Base-by-base conservation (phyloP, 495 filamentous ascomycete species). In the Aspergillus indologenus region DNA sequence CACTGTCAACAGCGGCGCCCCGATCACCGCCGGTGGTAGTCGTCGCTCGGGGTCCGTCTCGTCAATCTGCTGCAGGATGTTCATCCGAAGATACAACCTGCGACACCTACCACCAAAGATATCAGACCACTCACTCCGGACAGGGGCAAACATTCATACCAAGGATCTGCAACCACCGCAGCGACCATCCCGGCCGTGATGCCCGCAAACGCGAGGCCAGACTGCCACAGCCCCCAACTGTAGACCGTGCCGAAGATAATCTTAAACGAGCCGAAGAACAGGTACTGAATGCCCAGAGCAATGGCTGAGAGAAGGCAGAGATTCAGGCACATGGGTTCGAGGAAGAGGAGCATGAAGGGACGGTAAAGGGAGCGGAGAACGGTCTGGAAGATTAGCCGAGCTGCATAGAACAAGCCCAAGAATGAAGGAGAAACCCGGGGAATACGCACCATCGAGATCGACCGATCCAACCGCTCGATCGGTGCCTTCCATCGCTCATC, bases 231-330 rank as follows among this genome's bases (percentile, higher is more conserved):
- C 24, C 82, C 83, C 71, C 95, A 92, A 34, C 80, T 81, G 69
- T 93, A 84, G 56, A 86, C 83, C 22, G 80, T 76, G 21, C 75
- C 62, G 68, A 93, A 96, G n/a, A 92, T 84, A 21, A 93, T 70
- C 1, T 86, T 78, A 64, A 93, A 93, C 0, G 90, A 90, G 19
- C 90, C 90, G 70, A 96, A 93, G 76, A 94, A 96, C 15, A 96
- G 80, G 66, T 96, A 94, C 3, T 94, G 73, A 42, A 92, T 82
- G 2, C 90, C 91, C 0, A 95, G 78, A 5, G 92, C 74, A n/a
- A 96, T 74, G 31, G 90, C 87, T 7, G 86, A 85, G 61, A 91
- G 87, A 9, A 90, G 62, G 70, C 90, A 92, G n/a, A 95, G 83
- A 54, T 87, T 79, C 29, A 88, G 69, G 34, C 82, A 83, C 89